Percentiles rank a stretch among this genome's conserved stretches.
Conservation (phyloP, 1,284 basidiomycete species). For the Spongispora temasekensis region DNA sequence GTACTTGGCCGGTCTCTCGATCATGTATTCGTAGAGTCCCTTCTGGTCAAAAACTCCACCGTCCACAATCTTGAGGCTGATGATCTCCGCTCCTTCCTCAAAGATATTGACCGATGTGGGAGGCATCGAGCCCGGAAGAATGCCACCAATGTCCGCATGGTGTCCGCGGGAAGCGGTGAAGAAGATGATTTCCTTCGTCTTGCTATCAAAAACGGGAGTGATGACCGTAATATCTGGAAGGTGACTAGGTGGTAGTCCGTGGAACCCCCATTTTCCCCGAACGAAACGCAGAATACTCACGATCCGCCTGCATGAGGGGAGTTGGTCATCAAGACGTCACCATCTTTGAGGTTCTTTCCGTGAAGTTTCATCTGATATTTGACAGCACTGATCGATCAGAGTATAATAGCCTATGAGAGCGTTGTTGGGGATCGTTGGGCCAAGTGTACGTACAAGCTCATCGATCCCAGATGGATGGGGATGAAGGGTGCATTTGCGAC, state of each 20-base stretch:
- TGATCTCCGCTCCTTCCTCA: conserved; percentile 93
- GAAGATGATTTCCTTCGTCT: conserved; percentile 78
- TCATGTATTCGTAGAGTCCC: conserved; percentile 76
- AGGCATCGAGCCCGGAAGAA: conserved; percentile 91
- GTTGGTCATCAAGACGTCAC: conserved; percentile 91
- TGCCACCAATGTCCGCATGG: conserved; percentile 80
- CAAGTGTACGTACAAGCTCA: conserved; percentile 71
- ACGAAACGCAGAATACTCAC: conserved; percentile 44
- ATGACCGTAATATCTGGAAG: conserved; percentile 89
- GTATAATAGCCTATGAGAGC: conserved; percentile 4
- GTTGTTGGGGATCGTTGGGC: conserved; percentile 9
- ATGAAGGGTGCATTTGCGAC: conserved; percentile 92
- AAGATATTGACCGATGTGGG: conserved; percentile 88
- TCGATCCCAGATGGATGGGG: conserved; percentile 77
- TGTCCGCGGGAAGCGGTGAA: conserved; percentile 90
- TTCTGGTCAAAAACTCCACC: conserved; percentile 80
- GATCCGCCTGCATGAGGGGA: conserved; percentile 87
- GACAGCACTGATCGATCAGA: conserved; percentile 61
- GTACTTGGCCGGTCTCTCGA: conserved; percentile 85
- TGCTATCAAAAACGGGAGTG: conserved; percentile 79
- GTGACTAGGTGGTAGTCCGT: conserved; percentile 44
- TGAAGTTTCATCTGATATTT: conserved; percentile 86
- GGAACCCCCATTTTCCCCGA: neutral
- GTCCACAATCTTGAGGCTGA: conserved; percentile 91
- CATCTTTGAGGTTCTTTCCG: conserved; percentile 68